phyloP scores from a whole-genome alignment of 345 rosid genomes.

The Reutealis trisperma region DNA sequence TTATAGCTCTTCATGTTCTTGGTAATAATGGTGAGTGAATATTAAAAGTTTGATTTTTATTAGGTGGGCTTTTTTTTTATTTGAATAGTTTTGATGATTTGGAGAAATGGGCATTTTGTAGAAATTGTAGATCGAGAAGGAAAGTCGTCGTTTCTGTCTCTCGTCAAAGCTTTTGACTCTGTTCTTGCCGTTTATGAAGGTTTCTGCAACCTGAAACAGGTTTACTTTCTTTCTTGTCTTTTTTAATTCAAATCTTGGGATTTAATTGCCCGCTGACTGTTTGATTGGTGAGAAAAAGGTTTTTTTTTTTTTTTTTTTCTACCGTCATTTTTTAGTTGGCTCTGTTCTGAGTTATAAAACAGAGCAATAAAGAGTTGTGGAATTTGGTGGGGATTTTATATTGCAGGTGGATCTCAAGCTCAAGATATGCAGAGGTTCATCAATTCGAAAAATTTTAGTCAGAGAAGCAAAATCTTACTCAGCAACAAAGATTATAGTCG shows the following conservation, averaged over 20 bases:
- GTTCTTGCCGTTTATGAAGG: slow-evolving; percentile 41
- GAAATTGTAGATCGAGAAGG: slow-evolving; percentile 35
- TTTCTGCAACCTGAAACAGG: slow-evolving; percentile 42
- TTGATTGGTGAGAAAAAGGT: slow-evolving; percentile 15
- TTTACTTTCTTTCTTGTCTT: slow-evolving; percentile 2
- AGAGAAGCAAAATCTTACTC: slow-evolving; percentile 30
- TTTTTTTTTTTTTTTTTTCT: neutral
- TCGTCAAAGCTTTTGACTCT: slow-evolving; percentile 37
- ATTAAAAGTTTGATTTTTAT: neutral
- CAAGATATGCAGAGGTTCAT: slow-evolving; percentile 36
- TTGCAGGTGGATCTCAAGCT: slow-evolving; percentile 41
- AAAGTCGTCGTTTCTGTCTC: slow-evolving; percentile 33
- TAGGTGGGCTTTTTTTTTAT: neutral
- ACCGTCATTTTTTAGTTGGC: neutral
- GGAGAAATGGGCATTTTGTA: slow-evolving; percentile 16
- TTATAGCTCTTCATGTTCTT: slow-evolving; percentile 36
- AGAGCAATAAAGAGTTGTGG: no score
- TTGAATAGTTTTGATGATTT: slow-evolving; percentile 15
- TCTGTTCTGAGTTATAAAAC: no score
- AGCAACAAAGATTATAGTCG: slow-evolving; percentile 28
- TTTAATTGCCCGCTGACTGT: neutral
- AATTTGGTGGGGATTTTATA: slow-evolving; percentile 8
- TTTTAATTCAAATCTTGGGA: no score
- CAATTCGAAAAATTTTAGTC: slow-evolving; percentile 24
- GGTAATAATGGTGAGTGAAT: slow-evolving; percentile 26